Conservation (phyloP, 2,329 filamentous ascomycete species). For the Sphaerulina vaccinii region DNA sequence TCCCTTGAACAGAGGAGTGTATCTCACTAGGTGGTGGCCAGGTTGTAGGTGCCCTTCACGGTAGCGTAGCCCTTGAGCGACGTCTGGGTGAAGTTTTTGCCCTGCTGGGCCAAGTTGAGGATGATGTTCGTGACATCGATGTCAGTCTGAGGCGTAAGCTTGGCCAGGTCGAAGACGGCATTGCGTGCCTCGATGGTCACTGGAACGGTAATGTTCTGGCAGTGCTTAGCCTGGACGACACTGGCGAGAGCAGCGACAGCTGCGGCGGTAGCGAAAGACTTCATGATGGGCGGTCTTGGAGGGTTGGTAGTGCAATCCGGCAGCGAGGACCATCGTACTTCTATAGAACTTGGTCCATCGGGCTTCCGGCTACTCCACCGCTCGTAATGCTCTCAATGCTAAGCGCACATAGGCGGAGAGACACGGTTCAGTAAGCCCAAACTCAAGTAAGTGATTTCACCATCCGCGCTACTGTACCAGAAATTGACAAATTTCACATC, state of each 20-base stretch:
- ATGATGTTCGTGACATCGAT: constrained; percentile 59
- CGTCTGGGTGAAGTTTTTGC: constrained; percentile 50
- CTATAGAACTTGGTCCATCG: neutral
- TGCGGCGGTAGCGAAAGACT: constrained; percentile 26
- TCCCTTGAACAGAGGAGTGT: too few species aligned
- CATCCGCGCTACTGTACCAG: neutral
- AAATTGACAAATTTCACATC: neutral
- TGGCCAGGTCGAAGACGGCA: constrained; percentile 52
- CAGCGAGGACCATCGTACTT: neutral
- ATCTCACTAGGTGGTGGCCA: constrained; percentile 62
- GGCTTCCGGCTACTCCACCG: too few species aligned
- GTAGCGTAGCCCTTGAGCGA: constrained; percentile 52
- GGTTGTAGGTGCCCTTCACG: constrained; percentile 55
- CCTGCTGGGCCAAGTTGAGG: constrained; percentile 50
- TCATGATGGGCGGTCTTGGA: constrained; percentile 25
- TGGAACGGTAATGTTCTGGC: constrained; percentile 56
- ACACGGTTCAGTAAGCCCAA: constrained; percentile 2
- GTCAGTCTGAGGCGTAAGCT: constrained; percentile 47
- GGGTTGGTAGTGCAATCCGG: neutral
- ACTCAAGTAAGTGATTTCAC: neutral
- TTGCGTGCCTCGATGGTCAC: constrained; percentile 55
- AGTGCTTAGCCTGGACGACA: constrained; percentile 36
- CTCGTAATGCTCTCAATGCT: too few species aligned
- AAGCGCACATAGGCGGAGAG: too few species aligned
- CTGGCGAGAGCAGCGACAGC: constrained; percentile 25